phyloP scores from a whole-genome alignment of 2,329 filamentous ascomycete species.

The Aureobasidium mangrovei region DNA sequence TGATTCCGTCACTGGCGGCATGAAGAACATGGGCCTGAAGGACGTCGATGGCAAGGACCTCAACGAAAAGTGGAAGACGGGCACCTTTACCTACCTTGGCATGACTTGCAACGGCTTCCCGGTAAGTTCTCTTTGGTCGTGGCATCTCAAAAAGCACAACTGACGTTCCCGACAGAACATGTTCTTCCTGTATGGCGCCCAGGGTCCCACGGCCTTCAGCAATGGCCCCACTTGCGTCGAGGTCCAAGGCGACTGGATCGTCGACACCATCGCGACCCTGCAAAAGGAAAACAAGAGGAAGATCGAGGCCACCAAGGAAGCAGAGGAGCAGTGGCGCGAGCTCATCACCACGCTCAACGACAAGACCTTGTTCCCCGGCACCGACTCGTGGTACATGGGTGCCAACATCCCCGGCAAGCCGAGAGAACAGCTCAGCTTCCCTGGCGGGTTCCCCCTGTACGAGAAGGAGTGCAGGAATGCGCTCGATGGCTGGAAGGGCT shows the following conservation, averaged over 20 bases:
- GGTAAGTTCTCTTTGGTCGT: neutral
- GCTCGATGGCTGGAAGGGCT: constrained; percentile 27
- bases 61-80: constrained; percentile 35
- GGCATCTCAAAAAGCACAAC: neutral
- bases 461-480: constrained; percentile 31
- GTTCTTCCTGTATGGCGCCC: constrained; percentile 36
- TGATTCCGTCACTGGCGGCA: constrained; percentile 38
- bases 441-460: constrained; percentile 35
- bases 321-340: constrained; percentile 35
- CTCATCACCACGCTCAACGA: constrained; percentile 33
- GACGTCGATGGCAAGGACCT: constrained; percentile 31
- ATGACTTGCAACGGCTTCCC: constrained; percentile 34
- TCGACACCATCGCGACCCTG: constrained; percentile 33
- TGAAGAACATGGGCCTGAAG: constrained; percentile 32
- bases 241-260: constrained; percentile 38
- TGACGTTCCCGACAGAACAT: constrained; percentile 14
- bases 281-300: constrained; percentile 30
- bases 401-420: constrained; percentile 39
- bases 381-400: constrained; percentile 37
- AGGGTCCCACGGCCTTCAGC: constrained; percentile 39
- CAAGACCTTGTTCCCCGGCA: constrained; percentile 34
- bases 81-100: constrained; percentile 36
- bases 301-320: constrained; percentile 34
- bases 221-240: constrained; percentile 40
- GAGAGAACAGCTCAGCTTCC: constrained; percentile 37